Percentiles rank a stretch among this genome's conserved stretches.
Evolutionary conservation across 2,329 filamentous ascomycete species (phyloP).

Genomic region (Exserohilum rostratum): DNA sequence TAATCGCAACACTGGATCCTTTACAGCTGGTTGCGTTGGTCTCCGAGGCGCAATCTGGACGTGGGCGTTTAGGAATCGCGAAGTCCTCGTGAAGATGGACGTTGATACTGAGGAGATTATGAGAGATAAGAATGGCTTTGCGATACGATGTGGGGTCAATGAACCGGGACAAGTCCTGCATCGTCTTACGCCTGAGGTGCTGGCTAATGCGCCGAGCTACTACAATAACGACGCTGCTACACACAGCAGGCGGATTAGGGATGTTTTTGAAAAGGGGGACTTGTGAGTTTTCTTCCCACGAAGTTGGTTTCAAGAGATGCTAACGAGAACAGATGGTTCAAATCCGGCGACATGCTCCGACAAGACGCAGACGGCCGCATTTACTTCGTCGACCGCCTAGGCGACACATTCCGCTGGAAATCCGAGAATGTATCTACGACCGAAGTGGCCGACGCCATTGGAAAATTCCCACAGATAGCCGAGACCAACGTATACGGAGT

Average conservation of each 20-base stretch:
- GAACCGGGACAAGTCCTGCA: constrained; percentile 48
- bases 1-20: constrained; percentile 43
- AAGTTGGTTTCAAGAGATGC: neutral
- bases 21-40: constrained; percentile 43
- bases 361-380: constrained; percentile 43
- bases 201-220: constrained; percentile 36
- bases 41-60: constrained; percentile 46
- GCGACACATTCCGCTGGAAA: constrained; percentile 51
- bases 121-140: constrained; percentile 44
- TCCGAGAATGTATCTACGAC: constrained; percentile 56
- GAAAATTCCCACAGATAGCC: constrained; percentile 49
- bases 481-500: constrained; percentile 56
- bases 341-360: constrained; percentile 48
- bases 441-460: constrained; percentile 53
- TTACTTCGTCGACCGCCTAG: constrained; percentile 48
- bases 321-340: constrained; percentile 40
- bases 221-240: constrained; percentile 46
- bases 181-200: constrained; percentile 34
- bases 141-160: constrained; percentile 36
- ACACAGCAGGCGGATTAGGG: constrained; percentile 34
- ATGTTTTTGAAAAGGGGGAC: constrained; percentile 49
- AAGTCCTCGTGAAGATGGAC: constrained; percentile 47
- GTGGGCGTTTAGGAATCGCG: constrained; percentile 32
- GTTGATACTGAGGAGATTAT: constrained; percentile 48
- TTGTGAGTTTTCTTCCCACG: constrained; percentile 30